phyloP scores from a whole-genome alignment of 2,329 filamentous ascomycete genomes.

The Gaeumannomyces sp. region DNA sequence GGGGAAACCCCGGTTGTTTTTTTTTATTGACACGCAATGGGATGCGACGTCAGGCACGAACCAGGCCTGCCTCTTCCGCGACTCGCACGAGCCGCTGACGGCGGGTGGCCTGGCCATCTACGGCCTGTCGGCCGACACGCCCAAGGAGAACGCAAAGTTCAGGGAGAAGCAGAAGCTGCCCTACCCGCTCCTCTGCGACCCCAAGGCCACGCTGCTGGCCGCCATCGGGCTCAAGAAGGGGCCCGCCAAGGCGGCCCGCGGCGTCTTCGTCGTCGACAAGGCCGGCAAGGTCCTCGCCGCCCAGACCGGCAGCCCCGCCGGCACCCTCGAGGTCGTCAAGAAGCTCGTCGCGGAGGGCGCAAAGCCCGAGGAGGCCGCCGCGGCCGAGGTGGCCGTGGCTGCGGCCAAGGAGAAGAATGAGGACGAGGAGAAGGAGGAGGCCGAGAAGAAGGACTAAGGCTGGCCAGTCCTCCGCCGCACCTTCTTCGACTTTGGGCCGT shows the following conservation, averaged over 20 bases:
- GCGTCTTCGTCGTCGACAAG: slow-evolving; percentile 84
- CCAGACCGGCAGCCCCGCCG: slow-evolving; percentile 69
- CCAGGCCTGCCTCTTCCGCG: slow-evolving; percentile 90
- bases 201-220: slow-evolving; percentile 63
- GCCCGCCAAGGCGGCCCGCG: slow-evolving; percentile 73
- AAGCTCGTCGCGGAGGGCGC: slow-evolving; percentile 51
- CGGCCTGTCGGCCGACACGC: slow-evolving; percentile 79
- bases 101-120: slow-evolving; percentile 78
- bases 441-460: slow-evolving; percentile 5
- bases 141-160: slow-evolving; percentile 90
- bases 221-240: slow-evolving; percentile 86
- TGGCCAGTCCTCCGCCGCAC: neutral
- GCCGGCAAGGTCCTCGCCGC: slow-evolving; percentile 65
- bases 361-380: slow-evolving; percentile 16
- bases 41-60: slow-evolving; percentile 61
- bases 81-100: slow-evolving; percentile 71
- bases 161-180: slow-evolving; percentile 84
- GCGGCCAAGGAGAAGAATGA: slow-evolving; percentile 8
- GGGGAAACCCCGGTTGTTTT: neutral
- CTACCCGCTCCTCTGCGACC: slow-evolving; percentile 84
- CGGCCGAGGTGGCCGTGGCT: slow-evolving; percentile 18
- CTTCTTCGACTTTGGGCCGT: neutral
- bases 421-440: neutral
- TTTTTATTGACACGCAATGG: neutral
- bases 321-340: slow-evolving; percentile 71